Base-by-base conservation (phyloP, 169 alveolate species). In the Babesia ovata region DNA sequence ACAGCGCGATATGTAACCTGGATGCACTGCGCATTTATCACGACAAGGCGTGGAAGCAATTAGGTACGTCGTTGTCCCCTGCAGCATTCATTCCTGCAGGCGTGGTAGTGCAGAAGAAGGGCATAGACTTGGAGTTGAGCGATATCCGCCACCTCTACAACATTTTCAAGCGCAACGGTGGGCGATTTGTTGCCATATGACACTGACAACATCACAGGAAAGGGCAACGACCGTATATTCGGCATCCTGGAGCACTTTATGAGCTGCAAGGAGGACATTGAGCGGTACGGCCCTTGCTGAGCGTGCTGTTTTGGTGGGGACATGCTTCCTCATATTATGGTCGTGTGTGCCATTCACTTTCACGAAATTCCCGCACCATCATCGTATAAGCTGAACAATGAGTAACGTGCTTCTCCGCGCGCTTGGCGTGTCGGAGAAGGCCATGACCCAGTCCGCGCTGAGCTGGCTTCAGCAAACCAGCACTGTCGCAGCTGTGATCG, bases 21-120 rank as follows among this genome's bases (percentile, higher is more conserved):
- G 91, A 86, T 36, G 77, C 70, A n/a, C 83, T 90, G 94, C 76
- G 90, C 45, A 75, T 90, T 39, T 57, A 85, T 69, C 89, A 90
- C 79, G 94, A 90, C 44, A 89, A 90, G 71, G 89, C 89, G 28
- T 90, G 94, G 94, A 90, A 90, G 52, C 92, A 86, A 63, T 61
- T 90, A 54, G 90, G 90, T 83, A 71, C 29, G 50, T 2, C 39
- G 45, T 33, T 3, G 1, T 52, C 17, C 2, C 21, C 4, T n/a
- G 13, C 33, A 10, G 29, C 29, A 28, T 0, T 46, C 16, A 10
- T 0, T 3, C 24, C 6, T 33, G n/a, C 45, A 74, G 94, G 94
- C 44, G 94, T 90, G 44, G 90, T 87, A 10, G 85, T 90, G 29
- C 94, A 90, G 79, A 86, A 82, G 84, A 89, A 85, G 72, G 93